Evolutionary conservation across 148 eudicot species (phyloP).

Genomic region (Rhododendron vialii): DNA sequence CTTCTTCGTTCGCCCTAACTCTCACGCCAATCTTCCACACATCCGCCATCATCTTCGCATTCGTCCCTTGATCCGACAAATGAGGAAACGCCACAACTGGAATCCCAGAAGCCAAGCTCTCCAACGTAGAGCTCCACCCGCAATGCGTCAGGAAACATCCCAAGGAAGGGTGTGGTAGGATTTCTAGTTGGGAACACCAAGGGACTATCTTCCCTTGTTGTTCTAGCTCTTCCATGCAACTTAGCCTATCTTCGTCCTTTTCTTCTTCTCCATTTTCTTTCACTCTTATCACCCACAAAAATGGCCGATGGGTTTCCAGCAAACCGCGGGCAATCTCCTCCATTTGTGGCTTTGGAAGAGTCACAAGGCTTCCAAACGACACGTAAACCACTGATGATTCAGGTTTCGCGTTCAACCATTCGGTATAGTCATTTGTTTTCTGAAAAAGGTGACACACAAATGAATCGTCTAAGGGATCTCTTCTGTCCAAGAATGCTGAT

Average conservation of each 20-base stretch:
- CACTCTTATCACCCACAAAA: slow-evolving; percentile 1
- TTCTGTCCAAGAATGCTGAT: slow-evolving; percentile 25
- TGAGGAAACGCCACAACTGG: neutral
- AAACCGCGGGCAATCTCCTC: neutral
- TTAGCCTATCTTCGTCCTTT: neutral
- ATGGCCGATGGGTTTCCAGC: neutral
- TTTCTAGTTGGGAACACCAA: neutral
- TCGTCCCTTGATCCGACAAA: neutral
- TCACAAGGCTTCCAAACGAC: neutral
- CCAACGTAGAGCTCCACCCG: neutral
- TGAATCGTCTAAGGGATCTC: slow-evolving; percentile 23
- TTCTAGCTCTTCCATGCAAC: neutral
- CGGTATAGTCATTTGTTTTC: neutral
- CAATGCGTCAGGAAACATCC: neutral
- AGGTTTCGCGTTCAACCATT: neutral
- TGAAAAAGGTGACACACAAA: neutral
- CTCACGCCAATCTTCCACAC: slow-evolving; percentile 6
- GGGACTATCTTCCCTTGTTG: neutral
- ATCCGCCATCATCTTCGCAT: neutral
- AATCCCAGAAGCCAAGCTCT: slow-evolving; percentile 3
- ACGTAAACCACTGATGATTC: neutral
- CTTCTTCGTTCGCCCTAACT: neutral
- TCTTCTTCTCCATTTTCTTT: neutral
- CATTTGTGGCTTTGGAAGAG: neutral
- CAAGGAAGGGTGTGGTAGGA: neutral